Base-by-base conservation (phyloP, 352 stramenopile species). In the Phytophthora hibernalis region DNA sequence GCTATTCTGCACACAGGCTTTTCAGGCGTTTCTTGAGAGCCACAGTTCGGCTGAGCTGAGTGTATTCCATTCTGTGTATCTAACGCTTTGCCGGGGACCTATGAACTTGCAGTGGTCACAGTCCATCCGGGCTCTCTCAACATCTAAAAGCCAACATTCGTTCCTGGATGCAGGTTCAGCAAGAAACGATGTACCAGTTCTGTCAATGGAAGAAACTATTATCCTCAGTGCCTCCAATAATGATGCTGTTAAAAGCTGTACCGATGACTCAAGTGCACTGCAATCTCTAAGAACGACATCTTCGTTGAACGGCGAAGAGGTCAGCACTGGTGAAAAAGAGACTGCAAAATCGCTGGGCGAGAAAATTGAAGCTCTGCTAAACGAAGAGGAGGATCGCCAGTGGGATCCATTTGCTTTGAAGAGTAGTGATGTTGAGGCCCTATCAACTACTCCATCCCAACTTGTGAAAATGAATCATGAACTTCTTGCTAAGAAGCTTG, bases 21-120 rank as follows among this genome's bases (percentile, higher is more conserved):
- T 93, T 51, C 85, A 95, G 49, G 53, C 80, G 2, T 95, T 95
- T 77, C 70, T 95, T 0, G 87, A 95, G 58, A 93, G 74, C 33
- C 87, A 95, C 54, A 87, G 82, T 57, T 80, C 72, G 5, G 64
- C 69, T 16, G 83, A 91, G n/a, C 56, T 95, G 12, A 87, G 82
- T 33, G 78, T 91, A 7, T 95, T 95, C 40, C 85, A 95, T 65
- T 85, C 82, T 5, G 74, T 93, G 7, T 92, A 95, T 44, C 33
- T 89, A 21, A 83, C 79, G 5, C 70, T 93, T 20, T 79, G 79
- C 18, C 74, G 87, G 11, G 68, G 59, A 35, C 70, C 71, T 0
- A 91, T 87, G 47, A 79, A 89, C 3, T 40, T 87, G 8, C 72
- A 88, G 21, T 86, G 76, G 72, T 79, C 80, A 13, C 43, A 71